Base-by-base conservation (phyloP, 176 grass and related monocot species). In the Bonia amplexicaulis region DNA sequence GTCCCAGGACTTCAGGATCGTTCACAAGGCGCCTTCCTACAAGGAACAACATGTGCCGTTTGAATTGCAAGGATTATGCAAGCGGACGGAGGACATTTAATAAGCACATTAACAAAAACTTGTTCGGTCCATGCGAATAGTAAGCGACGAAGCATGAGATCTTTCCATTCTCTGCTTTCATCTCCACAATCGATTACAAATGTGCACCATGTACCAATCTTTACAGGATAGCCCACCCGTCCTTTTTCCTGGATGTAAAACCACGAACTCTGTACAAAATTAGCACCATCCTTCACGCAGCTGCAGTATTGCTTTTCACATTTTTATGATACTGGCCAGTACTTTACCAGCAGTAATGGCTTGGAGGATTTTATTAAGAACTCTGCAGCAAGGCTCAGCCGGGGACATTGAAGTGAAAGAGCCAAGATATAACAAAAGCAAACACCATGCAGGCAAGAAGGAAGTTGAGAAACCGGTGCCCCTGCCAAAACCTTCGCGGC, bases 381-480 rank as follows among this genome's bases (percentile, higher is more conserved):
- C 17, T 45, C 39, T 31, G 6, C 57, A 25, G 5, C 61, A 0
- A 20, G 53, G 71, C 29, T 93, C 72, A 96, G 29, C 91, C 93
- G 5, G 97, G 97, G 59, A 92, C 97, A 64, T 92, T 96, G 70
- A 99, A 99, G 90, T 94, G 97, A 85, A 96, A 96, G 79, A 99
- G 93, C 97, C 97, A 99, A 37, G 93, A 99, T 86, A 99, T 92
- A 15, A 99, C 88, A 63, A 99, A 99, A 0, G 97, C 93, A 58
- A 96, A 94, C 78, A 99, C 97, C 91, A 99, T 92, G 85, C 97
- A 99, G 16, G 97, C 97, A 13, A 96, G 91, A 10, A 99, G 88
- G 82, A 99, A 94, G 60, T 99, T 99, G 71, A 99, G 97, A 80
- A 99, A 96, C 47, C 93, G 91, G 41, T 92, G 97, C 2, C 93